Conservation (phyloP, 345 rosid species). For the Salix arbutifolia region DNA sequence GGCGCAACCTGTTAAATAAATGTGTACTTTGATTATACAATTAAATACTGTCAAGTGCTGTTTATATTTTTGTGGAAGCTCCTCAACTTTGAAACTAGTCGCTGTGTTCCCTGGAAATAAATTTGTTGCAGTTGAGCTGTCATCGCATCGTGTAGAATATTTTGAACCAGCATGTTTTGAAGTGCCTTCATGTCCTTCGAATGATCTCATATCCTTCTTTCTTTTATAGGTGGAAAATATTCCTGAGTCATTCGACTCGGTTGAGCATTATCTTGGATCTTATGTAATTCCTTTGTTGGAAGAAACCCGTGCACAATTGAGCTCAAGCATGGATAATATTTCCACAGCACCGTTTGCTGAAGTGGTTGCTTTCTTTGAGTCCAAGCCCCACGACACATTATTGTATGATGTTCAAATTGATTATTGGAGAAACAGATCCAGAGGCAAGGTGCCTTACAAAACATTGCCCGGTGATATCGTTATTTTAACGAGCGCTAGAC, state of each 20-base stretch:
- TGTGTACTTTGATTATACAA: too few species aligned
- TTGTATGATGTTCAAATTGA: slow-evolving; percentile 26
- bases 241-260: slow-evolving; percentile 31
- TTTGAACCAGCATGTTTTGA: background rate
- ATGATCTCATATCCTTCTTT: too few species aligned
- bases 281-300: slow-evolving; percentile 40
- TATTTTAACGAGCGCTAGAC: slow-evolving; percentile 30
- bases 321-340: slow-evolving; percentile 30
- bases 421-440: slow-evolving; percentile 34
- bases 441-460: slow-evolving; percentile 33
- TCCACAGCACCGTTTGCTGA: slow-evolving; percentile 34
- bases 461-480: slow-evolving; percentile 42
- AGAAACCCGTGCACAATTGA: slow-evolving; percentile 37
- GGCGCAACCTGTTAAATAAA: too few species aligned
- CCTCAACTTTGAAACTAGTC: background rate
- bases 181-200: background rate
- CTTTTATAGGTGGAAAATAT: slow-evolving; percentile 33
- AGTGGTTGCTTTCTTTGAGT: background rate
- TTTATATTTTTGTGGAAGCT: background rate
- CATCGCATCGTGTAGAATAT: background rate
- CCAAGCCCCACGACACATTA: background rate
- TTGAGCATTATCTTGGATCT: slow-evolving; percentile 23
- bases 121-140: background rate
- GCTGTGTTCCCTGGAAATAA: background rate
- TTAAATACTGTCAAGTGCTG: too few species aligned